Base-by-base conservation (phyloP, 805 yeast genomes). In the Candida germanica region DNA sequence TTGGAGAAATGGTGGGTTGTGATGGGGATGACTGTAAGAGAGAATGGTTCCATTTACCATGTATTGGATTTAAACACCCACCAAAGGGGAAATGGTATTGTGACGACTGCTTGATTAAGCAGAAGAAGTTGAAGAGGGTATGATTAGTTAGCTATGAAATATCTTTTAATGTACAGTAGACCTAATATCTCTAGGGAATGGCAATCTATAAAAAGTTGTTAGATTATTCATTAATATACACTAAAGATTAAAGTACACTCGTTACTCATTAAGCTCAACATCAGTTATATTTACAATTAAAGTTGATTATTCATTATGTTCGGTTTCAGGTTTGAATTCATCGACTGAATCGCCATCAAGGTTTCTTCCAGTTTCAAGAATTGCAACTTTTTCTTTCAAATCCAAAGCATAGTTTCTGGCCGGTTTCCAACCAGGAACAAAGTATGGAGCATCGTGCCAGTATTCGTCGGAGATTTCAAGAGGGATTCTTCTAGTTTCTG, bases 1-100 rank as follows among this genome's bases (percentile, higher is more conserved):
- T 85, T 56, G 98, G 98, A 13, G 98, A 93, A 54, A 93, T 93
- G 98, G 97, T 93, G 42, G 98, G 95, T 2, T 93, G 98, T 64
- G 98, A 93, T 54, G 97, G 96, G 9, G 89, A 86, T 23, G 79
- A 81, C 40, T 91, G 98, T 66, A 80, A 80, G 56, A 71, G 87
- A 36, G 98, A 89, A 59, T 89, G 98, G 98, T 89, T 89, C 64
- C 98, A 89, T 66, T 67, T 91, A 48, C 94, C 94, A 12, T 89
- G 98, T 61, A 84, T 87, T 28, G 96, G 96, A 0, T 72, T 88
- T 49, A 78, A 81, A 33, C 80, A 87, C 33, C 76, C 91, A 4
- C 98, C 97, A 2, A 84, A 81, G 64, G 67, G 69, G 2, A 71
- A 62, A 44, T 70, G 74, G 71, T 63, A 60, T 40, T 67, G 73